Conservation (phyloP, 306 rosid genomes). For the Vigna radiata region DNA sequence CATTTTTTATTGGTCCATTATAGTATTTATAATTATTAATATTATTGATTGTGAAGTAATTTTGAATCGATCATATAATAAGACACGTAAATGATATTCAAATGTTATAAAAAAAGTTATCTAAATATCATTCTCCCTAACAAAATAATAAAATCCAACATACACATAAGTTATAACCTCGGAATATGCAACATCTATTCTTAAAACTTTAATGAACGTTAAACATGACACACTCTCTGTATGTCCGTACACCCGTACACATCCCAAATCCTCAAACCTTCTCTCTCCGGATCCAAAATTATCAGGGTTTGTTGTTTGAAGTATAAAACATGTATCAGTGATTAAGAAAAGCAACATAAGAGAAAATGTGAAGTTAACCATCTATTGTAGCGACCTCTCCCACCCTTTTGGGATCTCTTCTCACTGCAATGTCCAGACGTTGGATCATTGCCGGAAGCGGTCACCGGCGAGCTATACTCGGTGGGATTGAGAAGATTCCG, state of each 20-base stretch:
- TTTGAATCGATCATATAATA: no score
- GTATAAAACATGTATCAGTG: background rate
- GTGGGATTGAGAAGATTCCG: background rate
- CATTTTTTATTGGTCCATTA: no score
- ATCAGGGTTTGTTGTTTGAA: background rate
- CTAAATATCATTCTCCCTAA: no score
- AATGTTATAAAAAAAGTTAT: no score
- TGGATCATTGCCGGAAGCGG: constrained; percentile 45
- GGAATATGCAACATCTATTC: background rate
- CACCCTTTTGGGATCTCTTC: constrained; percentile 48
- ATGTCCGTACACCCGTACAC: constrained; percentile 41
- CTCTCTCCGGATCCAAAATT: background rate
- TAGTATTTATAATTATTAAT: no score
- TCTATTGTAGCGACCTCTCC: constrained; percentile 72
- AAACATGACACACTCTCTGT: no score
- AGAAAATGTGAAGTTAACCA: constrained; percentile 49
- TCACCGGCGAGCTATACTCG: constrained; percentile 4
- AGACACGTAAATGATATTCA: no score
- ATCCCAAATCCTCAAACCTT: background rate
- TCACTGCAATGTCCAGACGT: background rate
- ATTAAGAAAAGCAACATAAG: background rate
- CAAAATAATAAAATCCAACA: background rate
- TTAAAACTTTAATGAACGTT: background rate
- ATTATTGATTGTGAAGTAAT: no score
- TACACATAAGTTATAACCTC: background rate